phyloP scores from a whole-genome alignment of 176 grass and related monocot genomes.

The Sorghum bicolor region Sorghum_bicolor_NCBIv3 NC_012879.2:57167001-57167500 shows the following conservation, averaged over 20 bases:
- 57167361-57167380: slow-evolving; percentile 19
- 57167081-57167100: slow-evolving; percentile 35
- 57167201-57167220: slow-evolving; percentile 77
- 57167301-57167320: slow-evolving; percentile 23
- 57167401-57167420: slow-evolving; percentile 2
- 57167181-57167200: slow-evolving; percentile 65
- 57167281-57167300: slow-evolving; percentile 34
- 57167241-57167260: slow-evolving; percentile 98
- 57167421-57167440: not conserved
- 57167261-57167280: slow-evolving; percentile 63
- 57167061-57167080: slow-evolving; percentile 36
- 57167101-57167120: slow-evolving; percentile 40
- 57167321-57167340: slow-evolving; percentile 18
- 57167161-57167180: slow-evolving; percentile 48
- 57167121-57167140: slow-evolving; percentile 55
- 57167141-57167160: slow-evolving; percentile 48
- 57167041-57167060: slow-evolving; percentile 59
- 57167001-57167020: slow-evolving; percentile 66
- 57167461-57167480: not conserved
- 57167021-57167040: slow-evolving; percentile 53
- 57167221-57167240: slow-evolving; percentile 97
- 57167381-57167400: slow-evolving; percentile 17
- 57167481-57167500: not conserved
- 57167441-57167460: slow-evolving; percentile 17
- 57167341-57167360: slow-evolving; percentile 34